phyloP scores from a whole-genome alignment of 2,329 filamentous ascomycete genomes.

The Microdochium paspali region DNA sequence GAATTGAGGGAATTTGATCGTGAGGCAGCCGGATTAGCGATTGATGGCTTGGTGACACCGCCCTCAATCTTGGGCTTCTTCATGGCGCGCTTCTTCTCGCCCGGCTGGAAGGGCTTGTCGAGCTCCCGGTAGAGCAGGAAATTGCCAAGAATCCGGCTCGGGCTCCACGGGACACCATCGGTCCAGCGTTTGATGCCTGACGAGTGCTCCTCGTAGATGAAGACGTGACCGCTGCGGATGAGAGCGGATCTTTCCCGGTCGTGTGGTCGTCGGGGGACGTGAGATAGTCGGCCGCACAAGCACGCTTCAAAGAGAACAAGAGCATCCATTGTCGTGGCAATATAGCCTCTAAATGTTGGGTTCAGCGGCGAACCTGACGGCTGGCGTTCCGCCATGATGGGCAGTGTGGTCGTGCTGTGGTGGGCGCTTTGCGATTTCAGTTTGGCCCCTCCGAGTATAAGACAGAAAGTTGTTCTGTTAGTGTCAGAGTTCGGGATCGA shows the following conservation, averaged over 20 bases:
- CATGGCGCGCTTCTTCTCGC: constrained; percentile 77
- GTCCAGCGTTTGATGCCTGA: constrained; percentile 94
- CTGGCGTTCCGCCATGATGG: constrained; percentile 16
- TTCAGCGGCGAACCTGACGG: constrained; percentile 32
- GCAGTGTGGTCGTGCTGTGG: not conserved
- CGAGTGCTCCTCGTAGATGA: constrained; percentile 85
- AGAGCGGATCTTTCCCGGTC: constrained; percentile 70
- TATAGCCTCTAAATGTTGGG: constrained; percentile 59
- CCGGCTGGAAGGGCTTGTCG: constrained; percentile 66
- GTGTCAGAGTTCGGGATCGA: not conserved
- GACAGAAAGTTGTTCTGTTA: not conserved
- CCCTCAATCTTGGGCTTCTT: constrained; percentile 49
- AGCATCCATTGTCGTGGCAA: constrained; percentile 64
- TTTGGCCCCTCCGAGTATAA: constrained; percentile 1
- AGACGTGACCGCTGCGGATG: constrained; percentile 76
- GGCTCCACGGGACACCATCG: constrained; percentile 84
- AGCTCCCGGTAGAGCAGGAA: constrained; percentile 82
- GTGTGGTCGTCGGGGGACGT: constrained; percentile 76
- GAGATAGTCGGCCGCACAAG: constrained; percentile 58
- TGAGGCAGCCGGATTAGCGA: constrained; percentile 7
- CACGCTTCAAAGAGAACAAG: constrained; percentile 74
- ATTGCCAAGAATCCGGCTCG: constrained; percentile 75
- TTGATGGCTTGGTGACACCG: constrained; percentile 27
- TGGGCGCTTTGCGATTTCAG: not conserved
- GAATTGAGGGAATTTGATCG: constrained; percentile 12